Evolutionary conservation across 768 basidiomycete genomes (phyloP).

Genomic region (Kwoniella europaea): DNA sequence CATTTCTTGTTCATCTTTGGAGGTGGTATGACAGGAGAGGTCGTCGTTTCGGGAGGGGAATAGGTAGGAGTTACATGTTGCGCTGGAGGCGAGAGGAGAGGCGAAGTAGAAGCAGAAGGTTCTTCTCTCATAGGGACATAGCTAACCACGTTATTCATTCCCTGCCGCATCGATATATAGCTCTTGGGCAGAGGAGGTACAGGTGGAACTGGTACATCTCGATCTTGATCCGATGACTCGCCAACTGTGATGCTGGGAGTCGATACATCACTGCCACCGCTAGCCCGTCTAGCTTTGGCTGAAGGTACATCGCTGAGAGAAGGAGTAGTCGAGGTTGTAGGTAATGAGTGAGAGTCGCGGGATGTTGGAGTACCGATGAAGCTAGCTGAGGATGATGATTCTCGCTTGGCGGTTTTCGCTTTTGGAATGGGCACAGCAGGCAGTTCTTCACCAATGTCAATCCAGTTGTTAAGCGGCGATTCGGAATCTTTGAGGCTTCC

Average conservation of each 20-base stretch:
- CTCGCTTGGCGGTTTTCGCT: slow-evolving; percentile 31
- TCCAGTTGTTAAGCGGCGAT: slow-evolving; percentile 46
- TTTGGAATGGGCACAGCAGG: slow-evolving; percentile 14
- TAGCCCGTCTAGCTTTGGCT: slow-evolving; percentile 29
- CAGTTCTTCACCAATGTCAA: slow-evolving; percentile 40
- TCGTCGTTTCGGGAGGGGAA: slow-evolving; percentile 17
- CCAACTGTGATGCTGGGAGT: slow-evolving; percentile 28
- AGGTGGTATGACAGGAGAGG: slow-evolving; percentile 17
- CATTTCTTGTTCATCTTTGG: slow-evolving; percentile 56
- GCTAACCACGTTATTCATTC: slow-evolving; percentile 25
- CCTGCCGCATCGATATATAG: slow-evolving; percentile 49
- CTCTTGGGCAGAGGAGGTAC: slow-evolving; percentile 56
- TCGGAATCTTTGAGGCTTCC: slow-evolving; percentile 29
- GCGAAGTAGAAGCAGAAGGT: slow-evolving; percentile 61
- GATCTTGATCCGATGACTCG: slow-evolving; percentile 29
- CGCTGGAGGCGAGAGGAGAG: slow-evolving; percentile 4
- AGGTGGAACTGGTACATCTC: slow-evolving; percentile 46
- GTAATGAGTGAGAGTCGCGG: slow-evolving; percentile 41
- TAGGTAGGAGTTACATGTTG: slow-evolving; percentile 22
- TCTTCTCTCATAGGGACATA: slow-evolving; percentile 23
- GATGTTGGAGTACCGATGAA: slow-evolving; percentile 48
- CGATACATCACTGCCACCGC: slow-evolving; percentile 40
- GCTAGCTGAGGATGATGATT: slow-evolving; percentile 46
- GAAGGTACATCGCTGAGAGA: slow-evolving; percentile 26
- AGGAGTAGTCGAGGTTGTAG: slow-evolving; percentile 46